Evolutionary conservation across 192 early-diverging fungal species (phyloP), one percentile per base, ranked within the genome.

Genomic region (Coemansia biformis): DNA sequence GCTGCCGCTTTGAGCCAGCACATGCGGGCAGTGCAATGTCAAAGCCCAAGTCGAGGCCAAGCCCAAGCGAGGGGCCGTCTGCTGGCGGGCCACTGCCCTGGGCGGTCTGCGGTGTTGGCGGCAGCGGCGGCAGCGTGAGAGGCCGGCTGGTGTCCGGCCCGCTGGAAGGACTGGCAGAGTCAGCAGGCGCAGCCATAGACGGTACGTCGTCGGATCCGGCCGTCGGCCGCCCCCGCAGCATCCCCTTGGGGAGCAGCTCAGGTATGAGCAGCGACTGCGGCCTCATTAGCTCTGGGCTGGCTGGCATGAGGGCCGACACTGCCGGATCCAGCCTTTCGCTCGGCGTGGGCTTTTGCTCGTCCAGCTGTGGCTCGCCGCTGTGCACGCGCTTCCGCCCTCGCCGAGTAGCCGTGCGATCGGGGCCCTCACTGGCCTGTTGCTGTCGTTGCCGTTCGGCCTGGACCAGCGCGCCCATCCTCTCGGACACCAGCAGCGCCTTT

Each of bases 181-280:
- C 33, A 12, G 2, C 8, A 9, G 33, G 14, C 33, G 14, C 26
- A 5, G 26, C 4, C 4, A 28, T 28, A 7, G 26, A 7, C 26
- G 7, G 3, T 3, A 7, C 26, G 4, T 28, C 26, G 3, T 28
- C 4, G 26, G 26, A 28, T 37, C 32, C n/a, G n/a, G n/a, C n/a
- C n/a, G n/a, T n/a, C n/a, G n/a, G n/a, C n/a, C n/a, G n/a, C n/a
- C n/a, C n/a, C n/a, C n/a, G n/a, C 23, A 54, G 33, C 55, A 72
- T 63, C 23, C 51, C 61, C 43, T 64, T 63, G 17, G 68, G 60
- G 28, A 72, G 32, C 21, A 72, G 57, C 57, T 54, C 51, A 0
- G 68, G 68, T 10, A 72, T 64, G 26, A 72, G 43, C 26, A 72
- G 61, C 56, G 51, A 50, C 46, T 72, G 68, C 30, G 66, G 66